Base-by-base conservation (phyloP, 2,329 filamentous ascomycete species). In the Chrysosporium queenslandicum region DNA sequence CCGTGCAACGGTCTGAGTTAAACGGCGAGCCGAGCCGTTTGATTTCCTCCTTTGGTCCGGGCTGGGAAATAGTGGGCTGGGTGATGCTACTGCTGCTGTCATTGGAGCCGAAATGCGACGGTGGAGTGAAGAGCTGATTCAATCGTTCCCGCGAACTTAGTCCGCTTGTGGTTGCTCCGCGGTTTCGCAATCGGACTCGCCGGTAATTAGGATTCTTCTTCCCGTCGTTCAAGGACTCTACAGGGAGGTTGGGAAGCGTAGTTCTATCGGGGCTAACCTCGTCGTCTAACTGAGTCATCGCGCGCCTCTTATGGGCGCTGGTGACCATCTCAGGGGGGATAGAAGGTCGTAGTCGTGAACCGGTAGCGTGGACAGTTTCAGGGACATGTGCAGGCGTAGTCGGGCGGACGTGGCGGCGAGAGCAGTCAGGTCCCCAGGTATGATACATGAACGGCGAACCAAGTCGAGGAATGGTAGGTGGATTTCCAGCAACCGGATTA, bases 121-220 rank as follows among this genome's bases (percentile, higher is more conserved):
- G 73, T 5, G 77, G 76, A 3, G 73, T 75, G 60, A 81, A 80
- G 3, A 81, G 67, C 53, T 74, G 72, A 41, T 77, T 71, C 30
- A 82, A 69, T 49, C 75, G 71, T 66, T 59, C 74, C 48, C 74
- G 70, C 25, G 72, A 72, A 23, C 48, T 54, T n/a, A 56, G 71
- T 72, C 46, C 50, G 54, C 79, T 77, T 21, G 78, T 72, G 43
- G 79, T 83, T 59, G 80, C 81, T 51, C 80, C 80, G 40, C 81
- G 77, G 58, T 75, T 80, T 37, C 80, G 76, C 30, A 80, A 74
- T 23, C 81, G 77, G 9, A 81, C 74, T 27, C 78, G 75, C 52
- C 77, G 75, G 58, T 78, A 74, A 50, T 76, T 74, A 8, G 71
- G 70, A 54, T 79, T 74, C 25, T 64, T 64, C 21, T 67, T 54